Base-by-base conservation (phyloP, 192 early-diverging fungal species). In the Backusella liffmaniae region DNA sequence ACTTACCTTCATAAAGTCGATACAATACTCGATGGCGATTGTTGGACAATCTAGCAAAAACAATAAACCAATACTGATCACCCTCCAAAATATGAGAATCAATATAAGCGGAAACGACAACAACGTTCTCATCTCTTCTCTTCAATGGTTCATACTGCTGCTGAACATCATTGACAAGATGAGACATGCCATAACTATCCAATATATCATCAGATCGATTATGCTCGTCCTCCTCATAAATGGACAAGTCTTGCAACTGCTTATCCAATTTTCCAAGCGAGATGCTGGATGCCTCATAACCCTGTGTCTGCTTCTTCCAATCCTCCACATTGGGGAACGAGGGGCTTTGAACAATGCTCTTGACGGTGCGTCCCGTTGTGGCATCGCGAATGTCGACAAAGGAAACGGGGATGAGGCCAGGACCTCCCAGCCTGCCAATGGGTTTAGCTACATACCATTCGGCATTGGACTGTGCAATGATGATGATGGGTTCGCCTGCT, bases 401-500 rank as follows among this genome's bases (percentile, higher is more conserved):
- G 35, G 89, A 86, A 6, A 92, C 88, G 10, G 93, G 93, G 75
- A 94, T 92, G 65, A 94, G 81, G 15, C 92, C 93, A 44, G 93
- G 90, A 1, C 87, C 88, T 30, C 88, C 88, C 13, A 88, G 82
- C 37, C 90, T 82, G 39, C 82, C 83, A 41, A 90, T 88, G 32
- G 90, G 90, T 80, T 91, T 92, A 35, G 90, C 93, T 34, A 94
- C 91, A 77, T 91, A 88, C 93, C 93, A 94, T 80, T 94, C 93
- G 12, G 85, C 85, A 66, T 91, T 92, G 51, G 90, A 92, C 71
- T 94, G 90, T 21, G 93, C 93, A 81, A 94, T 91, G 65, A 94
- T 86, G 18, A 93, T 84, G 72, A 94, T 88, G 23, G 90, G 86
- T 73, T 94, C 93, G 39, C 89, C 92, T 37, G 88, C 84, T 77